Evolutionary conservation across 2,329 filamentous ascomycete species (phyloP).

Genomic region (Colletotrichum godetiae): DNA sequence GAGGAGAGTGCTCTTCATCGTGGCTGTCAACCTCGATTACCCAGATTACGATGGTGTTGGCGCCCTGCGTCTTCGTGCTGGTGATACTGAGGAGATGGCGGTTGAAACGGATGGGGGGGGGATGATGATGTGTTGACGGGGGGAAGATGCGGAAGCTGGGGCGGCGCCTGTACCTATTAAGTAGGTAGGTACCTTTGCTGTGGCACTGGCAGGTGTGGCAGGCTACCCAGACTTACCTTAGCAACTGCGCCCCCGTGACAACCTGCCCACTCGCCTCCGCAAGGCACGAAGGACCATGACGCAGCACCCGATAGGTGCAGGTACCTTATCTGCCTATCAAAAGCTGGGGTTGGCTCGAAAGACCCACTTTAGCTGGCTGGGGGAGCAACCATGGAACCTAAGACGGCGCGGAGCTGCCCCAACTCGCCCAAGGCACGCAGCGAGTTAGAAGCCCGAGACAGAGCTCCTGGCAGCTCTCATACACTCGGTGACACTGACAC

Average conservation of each 20-base stretch:
- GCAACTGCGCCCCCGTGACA: constrained; percentile 19
- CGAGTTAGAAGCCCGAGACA: constrained; percentile 16
- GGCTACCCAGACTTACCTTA: constrained; percentile 4
- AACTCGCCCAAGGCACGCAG: constrained; percentile 14
- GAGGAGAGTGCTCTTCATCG: constrained; percentile 88
- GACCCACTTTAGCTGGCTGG: constrained; percentile 11
- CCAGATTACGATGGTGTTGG: constrained; percentile 4
- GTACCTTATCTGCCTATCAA: constrained; percentile 13
- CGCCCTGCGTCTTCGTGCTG: constrained; percentile 26
- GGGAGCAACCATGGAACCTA: constrained; percentile 4
- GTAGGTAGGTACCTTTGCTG: constrained; percentile 23
- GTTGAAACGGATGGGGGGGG: constrained; percentile 11
- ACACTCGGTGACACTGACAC: constrained; percentile 27
- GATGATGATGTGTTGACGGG: constrained; percentile 35
- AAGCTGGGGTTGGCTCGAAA: background rate
- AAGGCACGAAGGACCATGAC: constrained; percentile 22
- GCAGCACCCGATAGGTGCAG: constrained; percentile 22
- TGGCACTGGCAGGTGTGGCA: background rate
- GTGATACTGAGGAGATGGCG: constrained; percentile 19
- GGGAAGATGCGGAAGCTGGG: constrained; percentile 27
- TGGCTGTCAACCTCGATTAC: constrained; percentile 45
- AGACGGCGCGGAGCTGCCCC: background rate
- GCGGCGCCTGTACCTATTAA: constrained; percentile 33
- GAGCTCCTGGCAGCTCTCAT: constrained; percentile 32
- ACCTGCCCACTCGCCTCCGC: constrained; percentile 33